These are phyloP conservation scores for Cladophialophora yegresii DNA, from an alignment of 2,329 filamentous ascomycete species.

Conservation along the genomic window DNA sequence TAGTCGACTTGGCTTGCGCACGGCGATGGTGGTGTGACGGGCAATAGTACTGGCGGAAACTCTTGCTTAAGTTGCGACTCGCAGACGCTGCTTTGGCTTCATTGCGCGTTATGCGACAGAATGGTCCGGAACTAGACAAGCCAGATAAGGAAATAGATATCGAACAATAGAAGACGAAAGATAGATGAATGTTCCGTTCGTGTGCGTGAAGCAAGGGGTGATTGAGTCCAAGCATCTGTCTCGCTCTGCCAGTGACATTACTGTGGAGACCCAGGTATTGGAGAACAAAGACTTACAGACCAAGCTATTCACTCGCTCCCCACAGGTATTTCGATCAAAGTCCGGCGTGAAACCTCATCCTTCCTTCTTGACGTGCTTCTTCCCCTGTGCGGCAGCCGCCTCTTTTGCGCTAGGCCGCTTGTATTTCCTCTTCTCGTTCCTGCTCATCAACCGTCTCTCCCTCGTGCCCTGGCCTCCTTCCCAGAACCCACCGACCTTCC, in stretches of 20 bases:
- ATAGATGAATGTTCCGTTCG: background rate
- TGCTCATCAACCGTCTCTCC: constrained; percentile 69
- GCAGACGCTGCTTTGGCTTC: background rate
- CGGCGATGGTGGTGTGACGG: no score
- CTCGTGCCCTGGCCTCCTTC: constrained; percentile 83
- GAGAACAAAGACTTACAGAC: background rate
- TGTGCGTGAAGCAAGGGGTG: background rate
- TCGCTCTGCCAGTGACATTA: background rate
- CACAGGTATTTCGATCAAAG: background rate
- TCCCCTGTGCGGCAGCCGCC: constrained; percentile 1
- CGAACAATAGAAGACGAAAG: background rate
- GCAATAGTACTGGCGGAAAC: no score
- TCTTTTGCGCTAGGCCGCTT: constrained; percentile 19
- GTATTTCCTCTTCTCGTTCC: constrained; percentile 52
- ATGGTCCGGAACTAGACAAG: background rate
- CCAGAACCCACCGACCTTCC: constrained; percentile 68
- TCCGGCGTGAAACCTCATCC: background rate
- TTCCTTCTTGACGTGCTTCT: constrained; percentile 4
- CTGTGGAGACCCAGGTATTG: no score
- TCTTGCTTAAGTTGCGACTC: background rate
- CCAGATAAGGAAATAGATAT: background rate
- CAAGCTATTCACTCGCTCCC: background rate
- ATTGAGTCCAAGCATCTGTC: background rate
- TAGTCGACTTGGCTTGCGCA: no score
- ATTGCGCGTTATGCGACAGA: background rate